Evolutionary conservation across 2,329 filamentous ascomycete species (phyloP), one percentile per base, ranked within the genome.

Genomic region (Pseudohalonectria lignicola): DNA sequence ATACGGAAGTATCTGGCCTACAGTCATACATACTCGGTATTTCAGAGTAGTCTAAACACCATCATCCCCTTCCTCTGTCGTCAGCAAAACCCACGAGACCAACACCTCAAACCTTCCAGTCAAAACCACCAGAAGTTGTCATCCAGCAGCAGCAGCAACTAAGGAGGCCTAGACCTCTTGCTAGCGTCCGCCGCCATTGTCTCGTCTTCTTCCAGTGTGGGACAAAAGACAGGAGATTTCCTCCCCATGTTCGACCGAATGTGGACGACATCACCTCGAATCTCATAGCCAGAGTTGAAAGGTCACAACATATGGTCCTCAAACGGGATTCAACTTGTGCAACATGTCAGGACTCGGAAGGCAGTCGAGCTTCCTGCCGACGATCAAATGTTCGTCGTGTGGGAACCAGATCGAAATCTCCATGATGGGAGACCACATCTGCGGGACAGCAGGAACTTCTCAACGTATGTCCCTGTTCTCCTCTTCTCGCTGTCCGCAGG

Each of bases 351-450:
- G 11, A 15, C 25, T 36, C 10, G 66, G 66, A 49, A 69, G 78
- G 53, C 71, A 77, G 56, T 81, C 76, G 56, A 71, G 74, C 58
- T 76, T 88, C 46, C 67, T 92, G 65, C 85, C 86, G 53, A 79
- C 79, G 18, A 84, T 94, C 61, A 94, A 90, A 69, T 94, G 86
- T 61, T 93, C 86, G 38, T 78, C 71, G 63, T 94, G 86, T 55
- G 75, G 77, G 30, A 60, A 66, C 30, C 76, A 88, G 51, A 84
- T 94, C 42, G 81, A 88, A 53, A 92, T 94, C 48, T 81, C 82
- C 30, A 67, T 79, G 57, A 83, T 94, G 80, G 86, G 85, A 44
- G 86, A 93, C 44, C 87, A 94, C 64, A 57, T 85, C 43, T 94
- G 87, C 58, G 57, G 58, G 33, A 62, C 43, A 15, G 53, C 65